A percentile compares a stretch with the other conserved stretches of the same genome.
phyloP scores from a whole-genome alignment of 2,329 filamentous ascomycete genomes.

The Bipolaris cookei region DNA sequence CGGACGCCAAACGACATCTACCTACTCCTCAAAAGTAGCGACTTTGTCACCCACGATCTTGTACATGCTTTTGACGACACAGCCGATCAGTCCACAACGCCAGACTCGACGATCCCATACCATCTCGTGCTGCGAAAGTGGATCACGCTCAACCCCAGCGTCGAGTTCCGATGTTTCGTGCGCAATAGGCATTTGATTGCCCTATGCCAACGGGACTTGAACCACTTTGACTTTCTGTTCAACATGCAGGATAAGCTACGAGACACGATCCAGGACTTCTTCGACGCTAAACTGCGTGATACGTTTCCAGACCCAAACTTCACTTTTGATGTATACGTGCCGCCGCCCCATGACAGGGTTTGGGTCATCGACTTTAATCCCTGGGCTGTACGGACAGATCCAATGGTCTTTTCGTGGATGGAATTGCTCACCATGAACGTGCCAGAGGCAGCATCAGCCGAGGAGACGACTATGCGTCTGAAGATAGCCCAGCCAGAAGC shows the following conservation, averaged over 20 bases:
- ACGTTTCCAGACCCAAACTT: slow-evolving; percentile 86
- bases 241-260: slow-evolving; percentile 70
- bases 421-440: slow-evolving; percentile 79
- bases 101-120: slow-evolving; percentile 65
- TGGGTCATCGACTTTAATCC: slow-evolving; percentile 95
- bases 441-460: slow-evolving; percentile 39
- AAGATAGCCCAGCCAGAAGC: slow-evolving; percentile 16
- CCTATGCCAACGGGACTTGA: slow-evolving; percentile 87
- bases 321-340: slow-evolving; percentile 91
- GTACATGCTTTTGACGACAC: slow-evolving; percentile 90
- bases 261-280: slow-evolving; percentile 76
- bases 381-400: slow-evolving; percentile 89
- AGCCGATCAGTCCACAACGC: slow-evolving; percentile 32
- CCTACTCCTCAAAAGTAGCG: slow-evolving; percentile 89
- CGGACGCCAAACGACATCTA: slow-evolving; percentile 89
- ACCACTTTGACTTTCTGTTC: slow-evolving; percentile 85
- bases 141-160: slow-evolving; percentile 84
- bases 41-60: slow-evolving; percentile 92
- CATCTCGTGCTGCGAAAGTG: slow-evolving; percentile 86
- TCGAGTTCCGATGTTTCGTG: slow-evolving; percentile 97
- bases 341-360: slow-evolving; percentile 73
- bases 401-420: slow-evolving; percentile 85
- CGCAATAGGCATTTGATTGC: slow-evolving; percentile 79
- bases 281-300: slow-evolving; percentile 72
- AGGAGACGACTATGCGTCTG: slow-evolving; percentile 41